Base-by-base conservation (phyloP, 192 early-diverging fungal genomes). In the Dispira parvispora region DNA sequence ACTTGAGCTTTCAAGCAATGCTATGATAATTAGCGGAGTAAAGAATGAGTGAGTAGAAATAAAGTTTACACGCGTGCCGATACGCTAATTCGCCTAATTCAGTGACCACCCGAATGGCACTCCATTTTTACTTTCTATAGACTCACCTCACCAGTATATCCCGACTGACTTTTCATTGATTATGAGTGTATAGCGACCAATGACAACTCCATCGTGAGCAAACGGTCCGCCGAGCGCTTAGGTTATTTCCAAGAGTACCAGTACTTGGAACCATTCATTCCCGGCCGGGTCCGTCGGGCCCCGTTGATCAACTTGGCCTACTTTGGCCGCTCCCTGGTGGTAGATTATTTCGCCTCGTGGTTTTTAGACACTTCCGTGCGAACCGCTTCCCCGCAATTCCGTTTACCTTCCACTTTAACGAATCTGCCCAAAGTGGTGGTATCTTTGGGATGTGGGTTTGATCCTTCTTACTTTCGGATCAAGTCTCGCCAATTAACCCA, bases 141-240 rank as follows among this genome's bases (percentile, higher is more conserved):
- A 38, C 32, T 38, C 3, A 38, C 32, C 32, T 6, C 32, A 1
- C 32, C 32, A 6, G 6, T 38, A 38, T 38, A 38, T 1, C 32
- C 32, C 32, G 6, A 38, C 32, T 38, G 32, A 38, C 1, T 38
- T 38, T 4, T 38, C 32, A 38, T 38, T 38, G 1, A 38, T 6
- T 38, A 38, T 38, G 32, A 6, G 32, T 38, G 1, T 38, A 38
- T 61, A 61, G 58, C 43, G 16, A 61, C 58, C 43, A 61, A 61
- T 25, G 58, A 61, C 42, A 61, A 61, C 42, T 61, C 58, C 42
- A 61, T 61, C 42, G 58, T 61, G 43, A 61, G 58, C 43, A 61
- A 61, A 44, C 58, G 58, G n/a, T 61, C 58, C 32, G 58, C 58
- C 28, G 58, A 61, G 11, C 42, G 58, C 8, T 20, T 61, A n/a